These are phyloP conservation scores for Aureobasidium musti DNA, from an alignment of 2,329 filamentous ascomycete genomes.

Conservation along the genomic window DNA sequence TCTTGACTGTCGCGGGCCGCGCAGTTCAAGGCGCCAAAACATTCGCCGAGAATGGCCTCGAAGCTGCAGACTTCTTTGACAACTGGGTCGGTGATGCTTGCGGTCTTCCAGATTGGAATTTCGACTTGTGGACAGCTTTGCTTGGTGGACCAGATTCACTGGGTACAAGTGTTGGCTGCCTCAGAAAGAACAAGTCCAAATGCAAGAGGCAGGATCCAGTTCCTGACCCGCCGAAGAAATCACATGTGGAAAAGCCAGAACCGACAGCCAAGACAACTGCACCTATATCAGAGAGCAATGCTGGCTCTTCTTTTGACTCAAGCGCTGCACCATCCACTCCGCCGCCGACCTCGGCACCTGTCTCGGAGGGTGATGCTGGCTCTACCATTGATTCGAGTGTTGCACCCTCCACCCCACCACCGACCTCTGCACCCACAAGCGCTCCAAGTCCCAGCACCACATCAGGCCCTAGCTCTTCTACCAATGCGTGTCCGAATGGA, in stretches of 20 bases:
- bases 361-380: no score
- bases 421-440: background rate
- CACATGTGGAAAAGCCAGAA: background rate
- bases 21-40: background rate
- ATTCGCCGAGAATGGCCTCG: background rate
- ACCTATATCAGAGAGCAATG: background rate
- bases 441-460: background rate
- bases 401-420: background rate
- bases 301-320: background rate
- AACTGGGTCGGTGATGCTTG: background rate
- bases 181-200: background rate
- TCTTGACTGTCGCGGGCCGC: background rate
- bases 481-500: background rate
- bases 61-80: background rate
- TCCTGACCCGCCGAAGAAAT: background rate
- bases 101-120: background rate
- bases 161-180: background rate
- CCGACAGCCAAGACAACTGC: background rate
- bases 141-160: background rate
- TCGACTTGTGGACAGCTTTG: background rate
- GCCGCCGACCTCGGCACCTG: background rate
- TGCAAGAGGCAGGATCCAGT: background rate
- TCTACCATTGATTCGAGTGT: background rate
- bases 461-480: background rate
- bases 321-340: background rate